Evolutionary conservation across 2,329 filamentous ascomycete genomes (phyloP), one percentile per base, ranked within the genome.

Genomic region (Canariomyces notabilis): DNA sequence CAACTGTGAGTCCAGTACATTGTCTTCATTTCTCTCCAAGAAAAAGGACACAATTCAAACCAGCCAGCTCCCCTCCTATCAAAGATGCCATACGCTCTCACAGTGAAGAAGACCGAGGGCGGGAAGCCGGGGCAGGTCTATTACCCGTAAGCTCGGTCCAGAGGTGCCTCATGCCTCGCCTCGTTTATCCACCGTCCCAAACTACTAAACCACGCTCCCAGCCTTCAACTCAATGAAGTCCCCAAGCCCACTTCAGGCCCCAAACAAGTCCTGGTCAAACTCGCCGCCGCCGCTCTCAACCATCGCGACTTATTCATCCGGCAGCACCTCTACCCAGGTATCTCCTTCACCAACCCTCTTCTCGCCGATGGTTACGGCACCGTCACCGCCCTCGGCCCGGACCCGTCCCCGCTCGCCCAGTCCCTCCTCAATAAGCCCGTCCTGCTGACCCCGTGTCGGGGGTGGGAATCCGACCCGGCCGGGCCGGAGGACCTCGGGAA

Each of bases 291-390:
- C 1, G 85, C 91, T 12, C 81, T 97, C 41, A 97, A 97, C 72
- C 93, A 97, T 71, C 86, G 90, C 59, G 93, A 97, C 66, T 80
- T 95, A 57, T 97, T 96, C 71, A 86, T 95, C 67, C 87, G 91
- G 44, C 89, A 93, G 66, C 85, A 90, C 61, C 80, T 95, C 33
- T 97, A 97, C 72, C 91, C 91, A 0, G 85, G 80, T 57, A 85
- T 89, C 43, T 84, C 85, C 11, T 95, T 95, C 65, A 76, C 79
- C 49, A 74, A 82, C 5, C 88, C 91, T 1, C 71, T 97, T 34
- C 77, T 95, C 20, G 82, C 89, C 50, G 91, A 97, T 63, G 91
- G 88, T 54, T 83, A 78, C 57, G 91, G 90, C 44, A 71, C 77
- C 47, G 87, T 97, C 4, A 75, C 83, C 22, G 70, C 73, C 4